Evolutionary conservation across 805 yeast genomes (phyloP).

Genomic region (Candida dajiaensis): DNA sequence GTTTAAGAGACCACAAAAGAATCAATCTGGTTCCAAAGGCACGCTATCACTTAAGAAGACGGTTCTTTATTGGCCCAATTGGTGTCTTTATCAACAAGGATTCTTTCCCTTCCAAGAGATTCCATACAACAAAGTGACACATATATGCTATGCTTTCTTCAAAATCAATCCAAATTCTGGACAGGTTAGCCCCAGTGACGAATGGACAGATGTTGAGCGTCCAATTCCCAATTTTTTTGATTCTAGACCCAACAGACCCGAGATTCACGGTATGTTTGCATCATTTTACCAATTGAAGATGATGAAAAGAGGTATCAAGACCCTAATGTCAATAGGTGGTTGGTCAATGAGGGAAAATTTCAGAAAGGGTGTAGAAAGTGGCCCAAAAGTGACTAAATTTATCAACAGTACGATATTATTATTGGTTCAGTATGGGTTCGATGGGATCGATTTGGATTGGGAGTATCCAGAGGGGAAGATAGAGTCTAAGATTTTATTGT

Average conservation of each 20-base stretch:
- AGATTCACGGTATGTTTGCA: slow-evolving; percentile 41
- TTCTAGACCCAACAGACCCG: slow-evolving; percentile 11
- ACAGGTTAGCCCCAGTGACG: slow-evolving; percentile 47
- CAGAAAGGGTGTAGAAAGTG: slow-evolving; percentile 35
- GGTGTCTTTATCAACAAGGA: slow-evolving; percentile 63
- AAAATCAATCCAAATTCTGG: slow-evolving; percentile 52
- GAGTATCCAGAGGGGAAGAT: slow-evolving; percentile 60
- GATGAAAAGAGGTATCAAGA: slow-evolving; percentile 38
- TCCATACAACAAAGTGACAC: slow-evolving; percentile 51
- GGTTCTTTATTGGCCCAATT: slow-evolving; percentile 44
- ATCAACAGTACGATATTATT: slow-evolving; percentile 41
- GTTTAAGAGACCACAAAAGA: background rate
- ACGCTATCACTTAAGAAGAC: slow-evolving; percentile 13
- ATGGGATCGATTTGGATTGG: slow-evolving; percentile 95
- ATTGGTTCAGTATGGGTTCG: slow-evolving; percentile 57
- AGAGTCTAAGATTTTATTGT: slow-evolving; percentile 32
- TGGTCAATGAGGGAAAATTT: slow-evolving; percentile 51
- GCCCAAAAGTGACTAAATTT: slow-evolving; percentile 37
- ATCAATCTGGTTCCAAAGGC: background rate
- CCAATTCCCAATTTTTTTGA: slow-evolving; percentile 10
- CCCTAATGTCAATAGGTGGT: slow-evolving; percentile 82
- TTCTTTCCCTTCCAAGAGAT: slow-evolving; percentile 54
- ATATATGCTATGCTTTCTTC: slow-evolving; percentile 75
- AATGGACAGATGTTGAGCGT: slow-evolving; percentile 57
- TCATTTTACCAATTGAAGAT: slow-evolving; percentile 41